Percentiles rank a stretch among this genome's conserved stretches.
phyloP scores from a whole-genome alignment of 2,329 filamentous ascomycete genomes.

The Trichoderma hamatum region DNA sequence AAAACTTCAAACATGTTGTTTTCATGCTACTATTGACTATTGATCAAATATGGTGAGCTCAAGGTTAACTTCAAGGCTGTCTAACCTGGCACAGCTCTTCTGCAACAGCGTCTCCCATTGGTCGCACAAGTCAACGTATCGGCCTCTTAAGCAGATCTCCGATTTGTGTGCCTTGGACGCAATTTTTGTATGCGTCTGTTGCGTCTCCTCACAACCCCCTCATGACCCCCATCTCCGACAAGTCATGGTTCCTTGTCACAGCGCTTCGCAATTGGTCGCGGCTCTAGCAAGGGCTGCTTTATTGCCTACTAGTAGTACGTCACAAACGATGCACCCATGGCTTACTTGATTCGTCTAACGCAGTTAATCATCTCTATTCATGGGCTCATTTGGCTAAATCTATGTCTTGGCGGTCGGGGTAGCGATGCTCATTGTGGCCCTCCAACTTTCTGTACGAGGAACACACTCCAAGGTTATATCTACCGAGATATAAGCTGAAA shows the following conservation, averaged over 20 bases:
- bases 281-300: background rate
- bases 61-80: background rate
- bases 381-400: background rate
- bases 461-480: too few relatives aligned
- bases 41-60: background rate
- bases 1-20: background rate
- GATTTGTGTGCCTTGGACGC: background rate
- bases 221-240: background rate
- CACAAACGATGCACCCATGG: background rate
- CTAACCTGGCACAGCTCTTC: background rate
- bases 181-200: background rate
- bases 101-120: background rate
- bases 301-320: background rate
- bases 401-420: background rate
- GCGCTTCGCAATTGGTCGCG: background rate
- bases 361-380: background rate
- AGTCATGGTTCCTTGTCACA: conserved; percentile 15
- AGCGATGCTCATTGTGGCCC: background rate
- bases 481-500: too few relatives aligned
- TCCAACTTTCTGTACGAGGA: background rate
- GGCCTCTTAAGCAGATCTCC: background rate
- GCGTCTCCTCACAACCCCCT: background rate
- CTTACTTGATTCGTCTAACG: background rate
- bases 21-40: background rate
- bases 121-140: background rate